Conservation (phyloP, 495 filamentous ascomycete genomes). For the Talaromyces trachyspermus region DNA sequence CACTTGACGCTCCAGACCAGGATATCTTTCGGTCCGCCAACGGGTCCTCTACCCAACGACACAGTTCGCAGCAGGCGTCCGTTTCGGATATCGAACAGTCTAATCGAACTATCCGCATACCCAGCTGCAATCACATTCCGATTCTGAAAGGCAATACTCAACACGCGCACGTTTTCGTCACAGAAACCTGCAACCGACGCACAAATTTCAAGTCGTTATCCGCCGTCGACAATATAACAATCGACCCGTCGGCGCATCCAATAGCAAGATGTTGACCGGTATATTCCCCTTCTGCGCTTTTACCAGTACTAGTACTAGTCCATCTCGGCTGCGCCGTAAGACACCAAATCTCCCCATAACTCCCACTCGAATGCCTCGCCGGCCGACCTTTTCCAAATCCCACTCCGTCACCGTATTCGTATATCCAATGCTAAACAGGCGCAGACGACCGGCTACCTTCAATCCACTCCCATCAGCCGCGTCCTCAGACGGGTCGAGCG, state of each 20-base stretch:
- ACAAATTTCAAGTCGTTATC: slow-evolving; percentile 71
- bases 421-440: slow-evolving; percentile 95
- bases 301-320: slow-evolving; percentile 17
- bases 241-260: slow-evolving; percentile 85
- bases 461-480: slow-evolving; percentile 53
- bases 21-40: slow-evolving; percentile 70
- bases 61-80: slow-evolving; percentile 69
- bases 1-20: slow-evolving; percentile 91
- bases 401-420: slow-evolving; percentile 89
- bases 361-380: slow-evolving; percentile 75
- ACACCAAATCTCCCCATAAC: slow-evolving; percentile 96
- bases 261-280: slow-evolving; percentile 69
- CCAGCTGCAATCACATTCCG: slow-evolving; percentile 77
- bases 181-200: slow-evolving; percentile 60
- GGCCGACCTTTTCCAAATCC: slow-evolving; percentile 72
- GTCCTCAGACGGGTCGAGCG: slow-evolving; percentile 69
- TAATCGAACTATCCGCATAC: slow-evolving; percentile 85
- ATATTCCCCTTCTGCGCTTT: slow-evolving; percentile 36
- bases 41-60: slow-evolving; percentile 69
- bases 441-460: slow-evolving; percentile 61
- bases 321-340: slow-evolving; percentile 75
- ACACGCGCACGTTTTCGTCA: slow-evolving; percentile 70
- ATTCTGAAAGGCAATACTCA: slow-evolving; percentile 85
- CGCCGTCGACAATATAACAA: slow-evolving; percentile 78
- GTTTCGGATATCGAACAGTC: slow-evolving; percentile 79